phyloP scores from a whole-genome alignment of 208 protist genomes.

The Trypanosoma brucei region DNA sequence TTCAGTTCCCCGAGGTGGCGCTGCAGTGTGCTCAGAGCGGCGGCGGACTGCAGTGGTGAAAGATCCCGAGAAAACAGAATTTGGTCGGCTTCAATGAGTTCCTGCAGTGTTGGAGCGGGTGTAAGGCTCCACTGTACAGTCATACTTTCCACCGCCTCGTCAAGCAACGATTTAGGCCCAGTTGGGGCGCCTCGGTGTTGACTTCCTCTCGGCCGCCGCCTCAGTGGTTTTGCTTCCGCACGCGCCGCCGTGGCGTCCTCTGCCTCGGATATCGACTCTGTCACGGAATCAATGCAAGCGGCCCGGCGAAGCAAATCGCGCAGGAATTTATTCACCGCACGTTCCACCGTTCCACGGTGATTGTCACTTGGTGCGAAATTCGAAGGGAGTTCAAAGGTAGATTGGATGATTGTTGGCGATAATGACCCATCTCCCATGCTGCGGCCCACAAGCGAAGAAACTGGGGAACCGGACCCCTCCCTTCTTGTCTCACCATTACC shows the following conservation, averaged over 20 bases:
- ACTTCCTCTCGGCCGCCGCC: constrained; percentile 28
- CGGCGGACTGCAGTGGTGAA: constrained; percentile 82
- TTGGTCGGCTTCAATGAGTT: constrained; percentile 89
- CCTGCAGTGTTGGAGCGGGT: constrained; percentile 69
- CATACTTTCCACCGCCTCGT: constrained; percentile 84
- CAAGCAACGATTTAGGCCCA: constrained; percentile 64
- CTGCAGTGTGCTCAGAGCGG: constrained; percentile 82
- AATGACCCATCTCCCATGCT: neutral
- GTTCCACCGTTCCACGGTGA: constrained; percentile 75
- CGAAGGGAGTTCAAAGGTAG: constrained; percentile 78
- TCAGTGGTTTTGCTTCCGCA: constrained; percentile 71
- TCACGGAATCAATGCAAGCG: constrained; percentile 79
- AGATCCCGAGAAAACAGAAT: constrained; percentile 73
- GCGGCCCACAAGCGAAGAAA: constrained; percentile 19
- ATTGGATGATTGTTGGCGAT: constrained; percentile 30
- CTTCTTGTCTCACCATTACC: neutral
- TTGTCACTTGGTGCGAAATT: constrained; percentile 71
- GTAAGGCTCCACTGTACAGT: constrained; percentile 70
- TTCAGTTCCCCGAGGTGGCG: constrained; percentile 72
- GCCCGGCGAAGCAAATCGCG: constrained; percentile 80
- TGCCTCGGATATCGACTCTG: constrained; percentile 70
- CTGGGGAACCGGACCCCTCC: neutral
- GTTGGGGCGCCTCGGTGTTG: constrained; percentile 3
- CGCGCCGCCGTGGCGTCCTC: constrained; percentile 76
- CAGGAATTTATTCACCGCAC: constrained; percentile 86